A percentile compares a stretch with the other conserved stretches of the same genome.
Evolutionary conservation across 108 stramenopile species (phyloP).

Genomic region (Discostella pseudostelligera): DNA sequence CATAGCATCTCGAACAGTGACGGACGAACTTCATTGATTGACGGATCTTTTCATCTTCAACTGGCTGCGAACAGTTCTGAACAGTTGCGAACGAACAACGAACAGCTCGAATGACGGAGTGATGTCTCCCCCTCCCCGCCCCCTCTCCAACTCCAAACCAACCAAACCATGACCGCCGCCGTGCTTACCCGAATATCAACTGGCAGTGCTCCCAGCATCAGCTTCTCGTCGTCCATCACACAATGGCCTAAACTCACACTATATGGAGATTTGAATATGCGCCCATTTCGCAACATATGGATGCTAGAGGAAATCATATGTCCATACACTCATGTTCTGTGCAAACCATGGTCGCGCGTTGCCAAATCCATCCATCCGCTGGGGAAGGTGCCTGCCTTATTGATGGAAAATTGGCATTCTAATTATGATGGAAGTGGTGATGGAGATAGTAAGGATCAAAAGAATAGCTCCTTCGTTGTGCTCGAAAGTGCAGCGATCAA

Average conservation of each 20-base stretch:
- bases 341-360: conserved; percentile 39
- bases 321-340: conserved; percentile 42
- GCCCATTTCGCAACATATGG: conserved; percentile 79
- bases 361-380: conserved; percentile 57
- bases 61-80: no score
- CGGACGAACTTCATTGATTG: no score
- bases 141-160: no score
- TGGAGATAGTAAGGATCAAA: neutral
- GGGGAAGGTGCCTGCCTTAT: conserved; percentile 72
- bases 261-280: conserved; percentile 55
- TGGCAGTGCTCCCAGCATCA: no score
- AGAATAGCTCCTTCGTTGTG: conserved; percentile 37
- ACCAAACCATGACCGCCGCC: no score
- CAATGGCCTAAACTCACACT: conserved; percentile 42
- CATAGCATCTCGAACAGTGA: no score
- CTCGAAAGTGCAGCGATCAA: conserved; percentile 80
- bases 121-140: no score
- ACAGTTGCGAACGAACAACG: no score
- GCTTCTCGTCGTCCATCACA: neutral
- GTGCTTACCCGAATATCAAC: no score
- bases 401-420: conserved; percentile 23
- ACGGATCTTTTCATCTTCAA: no score
- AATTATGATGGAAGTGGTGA: neutral
- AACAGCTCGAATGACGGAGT: no score
- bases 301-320: conserved; percentile 80